Base-by-base conservation (phyloP, 345 rosid genomes). In the Camelina laxa region DNA sequence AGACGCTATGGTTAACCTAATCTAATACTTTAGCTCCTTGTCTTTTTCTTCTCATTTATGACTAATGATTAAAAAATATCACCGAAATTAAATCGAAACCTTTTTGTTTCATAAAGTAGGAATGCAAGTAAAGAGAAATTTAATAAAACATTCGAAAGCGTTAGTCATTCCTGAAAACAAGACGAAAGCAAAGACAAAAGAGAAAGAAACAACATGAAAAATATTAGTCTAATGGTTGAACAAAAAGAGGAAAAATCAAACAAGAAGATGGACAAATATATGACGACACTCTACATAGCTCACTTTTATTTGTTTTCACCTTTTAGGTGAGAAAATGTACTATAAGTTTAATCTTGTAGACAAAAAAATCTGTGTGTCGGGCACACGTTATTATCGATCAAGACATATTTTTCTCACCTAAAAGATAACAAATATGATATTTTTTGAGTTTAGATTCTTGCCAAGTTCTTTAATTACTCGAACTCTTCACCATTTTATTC, bases 1-100 rank as follows among this genome's bases (percentile, higher is more conserved):
- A 39, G 38, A 38, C 15, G 27, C 30, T 36, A 14, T 59, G 19
- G 50, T 33, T 75, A 60, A 76, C 80, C 80, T 76, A 76, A 69
- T 69, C 74, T 69, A 6, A 22, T 16, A 60, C 79, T 76, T 63
- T 76, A 44, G 50, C 70, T 54, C 70, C 53, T 55, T 69, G 75
- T 76, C 70, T 69, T 55, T 55, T 69, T 76, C 74, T 53, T 53
- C 49, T 20, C 1, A n/a, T 30, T 11, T 14, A 42, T 69, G 61
- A 50, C 19, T 14, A 72, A 11, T 21, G 35, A 13, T 33, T 42
- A 55, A 59, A 59, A 48, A 2, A 4, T 35, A 47, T 36, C 2
- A 74, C 41, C 13, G 8, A 47, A 21, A 21, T 7, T 17, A 39
- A 39, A 39, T 39, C 5, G 13, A 39, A 39, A 27, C 5, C 8